phyloP scores from a whole-genome alignment of 768 basidiomycete genomes.

The Mrakia blollopis region DNA sequence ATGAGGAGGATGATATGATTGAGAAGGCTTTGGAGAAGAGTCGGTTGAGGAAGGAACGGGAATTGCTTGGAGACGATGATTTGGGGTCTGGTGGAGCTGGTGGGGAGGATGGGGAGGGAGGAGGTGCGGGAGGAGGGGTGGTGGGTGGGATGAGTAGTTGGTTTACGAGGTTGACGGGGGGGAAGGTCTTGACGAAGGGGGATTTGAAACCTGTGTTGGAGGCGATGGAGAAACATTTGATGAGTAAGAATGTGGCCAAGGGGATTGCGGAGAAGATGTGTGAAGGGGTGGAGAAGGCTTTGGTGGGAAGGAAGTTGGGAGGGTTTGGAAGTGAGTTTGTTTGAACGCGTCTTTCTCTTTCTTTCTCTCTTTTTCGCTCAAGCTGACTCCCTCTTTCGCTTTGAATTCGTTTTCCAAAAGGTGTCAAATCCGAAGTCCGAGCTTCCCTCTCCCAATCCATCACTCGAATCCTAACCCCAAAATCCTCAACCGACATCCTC shows the following conservation, averaged over 20 bases:
- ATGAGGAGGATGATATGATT: conserved; percentile 38
- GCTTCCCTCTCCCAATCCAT: conserved; percentile 75
- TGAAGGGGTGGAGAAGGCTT: conserved; percentile 81
- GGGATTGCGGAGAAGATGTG: conserved; percentile 93
- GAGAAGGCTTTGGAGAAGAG: conserved; percentile 36
- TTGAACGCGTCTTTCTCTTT: not conserved
- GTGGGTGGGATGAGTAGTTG: conserved; percentile 7
- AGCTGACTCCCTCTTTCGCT: not conserved
- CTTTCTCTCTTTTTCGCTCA: not conserved
- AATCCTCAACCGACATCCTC: conserved; percentile 92
- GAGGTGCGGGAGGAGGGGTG: not conserved
- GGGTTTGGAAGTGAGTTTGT: conserved; percentile 71
- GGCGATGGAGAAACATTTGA: conserved; percentile 94
- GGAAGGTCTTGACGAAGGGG: conserved; percentile 70
- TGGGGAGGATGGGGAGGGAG: not conserved
- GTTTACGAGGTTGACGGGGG: conserved; percentile 75
- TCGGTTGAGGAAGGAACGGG: conserved; percentile 27
- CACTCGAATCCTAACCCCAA: conserved; percentile 90
- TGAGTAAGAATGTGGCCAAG: conserved; percentile 97
- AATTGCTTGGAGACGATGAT: not conserved
- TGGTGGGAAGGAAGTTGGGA: conserved; percentile 86
- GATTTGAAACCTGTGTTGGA: conserved; percentile 84
- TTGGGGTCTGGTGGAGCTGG: not conserved
- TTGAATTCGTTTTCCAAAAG: conserved; percentile 48
- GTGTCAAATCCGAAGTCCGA: conserved; percentile 77